Conservation (phyloP, 805 yeast genomes). For the Priceomyces carsonii region DNA sequence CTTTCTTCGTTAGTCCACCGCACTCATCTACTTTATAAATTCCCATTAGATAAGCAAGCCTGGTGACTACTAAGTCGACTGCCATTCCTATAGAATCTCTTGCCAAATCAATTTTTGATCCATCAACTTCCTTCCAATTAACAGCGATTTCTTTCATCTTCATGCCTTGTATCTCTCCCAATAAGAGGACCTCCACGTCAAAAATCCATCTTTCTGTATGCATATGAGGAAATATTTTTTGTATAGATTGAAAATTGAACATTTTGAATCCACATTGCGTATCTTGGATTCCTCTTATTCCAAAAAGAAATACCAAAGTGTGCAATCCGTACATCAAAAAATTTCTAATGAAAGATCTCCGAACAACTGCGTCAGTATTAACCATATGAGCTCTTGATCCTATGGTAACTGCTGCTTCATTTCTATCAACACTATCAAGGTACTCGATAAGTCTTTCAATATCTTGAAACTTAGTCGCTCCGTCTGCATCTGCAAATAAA, state of each 20-base stretch:
- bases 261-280: slow-evolving; percentile 98
- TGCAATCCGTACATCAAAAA: slow-evolving; percentile 92
- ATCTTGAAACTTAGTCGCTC: slow-evolving; percentile 84
- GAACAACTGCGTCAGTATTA: slow-evolving; percentile 93
- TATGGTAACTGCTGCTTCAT: slow-evolving; percentile 64
- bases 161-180: slow-evolving; percentile 72
- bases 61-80: slow-evolving; percentile 83
- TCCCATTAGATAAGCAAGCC: slow-evolving; percentile 85
- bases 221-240: slow-evolving; percentile 76
- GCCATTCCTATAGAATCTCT: slow-evolving; percentile 93
- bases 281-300: slow-evolving; percentile 82
- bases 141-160: slow-evolving; percentile 78
- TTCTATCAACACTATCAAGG: slow-evolving; percentile 28
- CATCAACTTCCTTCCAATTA: slow-evolving; percentile 96
- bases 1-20: slow-evolving; percentile 5
- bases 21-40: slow-evolving; percentile 53
- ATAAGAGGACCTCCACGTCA: slow-evolving; percentile 87
- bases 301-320: slow-evolving; percentile 81
- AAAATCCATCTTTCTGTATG: slow-evolving; percentile 99
- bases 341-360: slow-evolving; percentile 84
- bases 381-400: slow-evolving; percentile 98
- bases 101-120: slow-evolving; percentile 91
- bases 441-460: slow-evolving; percentile 49
- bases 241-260: slow-evolving; percentile 71
- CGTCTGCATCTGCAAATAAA: slow-evolving; percentile 97